A percentile compares a stretch with the other conserved stretches of the same genome.
phyloP scores from a whole-genome alignment of 2,329 filamentous ascomycete genomes.

The Intubia oerlemansii region DNA sequence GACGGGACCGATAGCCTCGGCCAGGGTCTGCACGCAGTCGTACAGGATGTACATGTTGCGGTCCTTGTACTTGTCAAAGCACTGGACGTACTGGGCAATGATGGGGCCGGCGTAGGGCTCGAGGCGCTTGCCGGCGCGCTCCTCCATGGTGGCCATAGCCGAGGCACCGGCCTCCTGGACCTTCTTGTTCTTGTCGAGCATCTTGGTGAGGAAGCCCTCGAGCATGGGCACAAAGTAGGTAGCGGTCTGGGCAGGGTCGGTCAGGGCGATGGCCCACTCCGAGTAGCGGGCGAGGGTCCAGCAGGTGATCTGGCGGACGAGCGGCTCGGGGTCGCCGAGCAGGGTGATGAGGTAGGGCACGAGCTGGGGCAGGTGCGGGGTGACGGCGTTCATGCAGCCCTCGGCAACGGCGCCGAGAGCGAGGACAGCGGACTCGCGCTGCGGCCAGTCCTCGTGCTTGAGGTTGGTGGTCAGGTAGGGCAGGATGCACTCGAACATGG shows the following conservation, averaged over 20 bases:
- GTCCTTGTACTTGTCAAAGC: conserved; percentile 92
- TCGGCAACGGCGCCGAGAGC: conserved; percentile 89
- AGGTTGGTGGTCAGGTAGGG: conserved; percentile 85
- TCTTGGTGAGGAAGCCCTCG: conserved; percentile 82
- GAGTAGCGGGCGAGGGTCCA: conserved; percentile 94
- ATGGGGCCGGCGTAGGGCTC: conserved; percentile 79
- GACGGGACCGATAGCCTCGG: conserved; percentile 69
- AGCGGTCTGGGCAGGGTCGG: conserved; percentile 42
- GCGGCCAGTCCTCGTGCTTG: conserved; percentile 72
- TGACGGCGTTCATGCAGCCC: conserved; percentile 76
- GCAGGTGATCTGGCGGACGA: conserved; percentile 91
- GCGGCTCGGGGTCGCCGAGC: conserved; percentile 64
- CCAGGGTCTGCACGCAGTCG: conserved; percentile 92
- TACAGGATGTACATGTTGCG: conserved; percentile 98
- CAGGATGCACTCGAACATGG: conserved; percentile 78
- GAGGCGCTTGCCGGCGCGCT: conserved; percentile 65
- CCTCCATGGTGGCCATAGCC: conserved; percentile 87
- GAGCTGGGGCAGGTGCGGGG: conserved; percentile 74
- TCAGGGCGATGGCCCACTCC: conserved; percentile 65
- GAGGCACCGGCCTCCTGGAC: conserved; percentile 93
- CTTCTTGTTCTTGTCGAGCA: conserved; percentile 95
- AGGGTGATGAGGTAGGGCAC: conserved; percentile 79
- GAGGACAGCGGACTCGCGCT: conserved; percentile 82
- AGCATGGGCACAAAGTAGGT: conserved; percentile 88
- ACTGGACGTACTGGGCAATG: conserved; percentile 74